A percentile compares a stretch with the other conserved stretches of the same genome.
phyloP scores from a whole-genome alignment of 2,329 filamentous ascomycete genomes.

The Hypoxylon sp. region DNA sequence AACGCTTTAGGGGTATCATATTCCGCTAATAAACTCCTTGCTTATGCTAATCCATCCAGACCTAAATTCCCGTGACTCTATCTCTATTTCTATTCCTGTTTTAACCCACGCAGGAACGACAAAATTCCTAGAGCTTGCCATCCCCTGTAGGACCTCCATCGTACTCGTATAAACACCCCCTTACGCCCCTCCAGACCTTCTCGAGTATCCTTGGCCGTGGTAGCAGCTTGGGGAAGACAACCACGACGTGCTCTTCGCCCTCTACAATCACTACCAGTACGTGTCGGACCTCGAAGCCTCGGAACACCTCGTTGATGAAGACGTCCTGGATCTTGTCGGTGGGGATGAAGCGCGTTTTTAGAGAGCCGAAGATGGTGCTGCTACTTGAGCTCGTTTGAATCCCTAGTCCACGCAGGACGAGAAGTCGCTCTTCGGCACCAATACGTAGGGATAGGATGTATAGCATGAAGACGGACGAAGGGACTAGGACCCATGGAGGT shows the following conservation, averaged over 20 bases:
- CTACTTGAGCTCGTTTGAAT: constrained; percentile 84
- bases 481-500: constrained; percentile 60
- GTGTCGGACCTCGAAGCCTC: constrained; percentile 89
- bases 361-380: constrained; percentile 52
- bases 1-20: constrained; percentile 32
- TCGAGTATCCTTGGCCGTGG: constrained; percentile 83
- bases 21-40: constrained; percentile 10
- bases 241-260: constrained; percentile 87
- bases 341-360: constrained; percentile 77
- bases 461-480: constrained; percentile 56
- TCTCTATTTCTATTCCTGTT: constrained; percentile 1
- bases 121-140: constrained; percentile 27
- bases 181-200: constrained; percentile 88
- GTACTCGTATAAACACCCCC: constrained; percentile 83
- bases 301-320: constrained; percentile 94
- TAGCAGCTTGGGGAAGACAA: constrained; percentile 90
- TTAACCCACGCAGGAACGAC: neutral
- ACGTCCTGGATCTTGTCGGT: constrained; percentile 94
- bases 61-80: neutral
- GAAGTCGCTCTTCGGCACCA: constrained; percentile 82
- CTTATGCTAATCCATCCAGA: constrained; percentile 26
- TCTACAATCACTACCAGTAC: constrained; percentile 93
- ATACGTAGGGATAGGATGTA: constrained; percentile 64
- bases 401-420: constrained; percentile 89
- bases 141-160: constrained; percentile 52